These are phyloP conservation scores for Tarenaya hassleriana DNA, from an alignment of 345 rosid genomes.

Conservation along the genomic window DNA sequence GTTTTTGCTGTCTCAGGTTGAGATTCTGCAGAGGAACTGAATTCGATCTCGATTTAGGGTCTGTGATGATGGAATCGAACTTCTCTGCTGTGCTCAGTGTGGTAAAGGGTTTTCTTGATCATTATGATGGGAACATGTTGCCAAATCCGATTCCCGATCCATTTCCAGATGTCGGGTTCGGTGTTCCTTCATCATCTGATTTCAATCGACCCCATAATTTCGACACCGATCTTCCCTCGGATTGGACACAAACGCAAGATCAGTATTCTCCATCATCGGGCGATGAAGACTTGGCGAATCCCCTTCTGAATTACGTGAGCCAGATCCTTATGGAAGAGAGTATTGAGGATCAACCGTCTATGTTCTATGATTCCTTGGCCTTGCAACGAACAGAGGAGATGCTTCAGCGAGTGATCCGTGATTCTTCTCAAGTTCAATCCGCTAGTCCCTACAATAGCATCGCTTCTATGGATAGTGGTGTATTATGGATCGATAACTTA, in stretches of 20 bases:
- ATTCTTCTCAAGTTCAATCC: conserved; percentile 31
- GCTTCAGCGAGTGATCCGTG: conserved; percentile 48
- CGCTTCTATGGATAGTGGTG: conserved; percentile 16
- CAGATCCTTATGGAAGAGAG: conserved; percentile 76
- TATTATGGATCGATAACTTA: conserved; percentile 12
- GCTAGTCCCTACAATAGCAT: conserved; percentile 25
- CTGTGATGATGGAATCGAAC: conserved; percentile 23
- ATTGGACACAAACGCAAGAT: neutral
- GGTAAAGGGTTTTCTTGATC: conserved; percentile 2
- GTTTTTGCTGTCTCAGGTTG: too few relatives aligned
- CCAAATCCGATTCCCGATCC: conserved; percentile 4
- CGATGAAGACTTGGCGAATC: conserved; percentile 31
- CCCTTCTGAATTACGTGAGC: conserved; percentile 53
- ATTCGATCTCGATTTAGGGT: neutral
- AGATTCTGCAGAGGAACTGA: neutral
- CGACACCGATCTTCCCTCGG: neutral
- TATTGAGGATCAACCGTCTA: conserved; percentile 42
- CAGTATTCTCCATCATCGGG: conserved; percentile 18
- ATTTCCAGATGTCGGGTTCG: neutral
- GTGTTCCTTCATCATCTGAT: conserved; percentile 7
- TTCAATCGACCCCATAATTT: conserved; percentile 17
- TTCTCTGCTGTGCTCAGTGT: neutral
- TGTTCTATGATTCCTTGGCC: conserved; percentile 47
- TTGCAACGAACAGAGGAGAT: conserved; percentile 59
- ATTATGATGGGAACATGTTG: conserved; percentile 10